Evolutionary conservation across 2,329 filamentous ascomycete genomes (phyloP).

Genomic region (Colletotrichum agaves): DNA sequence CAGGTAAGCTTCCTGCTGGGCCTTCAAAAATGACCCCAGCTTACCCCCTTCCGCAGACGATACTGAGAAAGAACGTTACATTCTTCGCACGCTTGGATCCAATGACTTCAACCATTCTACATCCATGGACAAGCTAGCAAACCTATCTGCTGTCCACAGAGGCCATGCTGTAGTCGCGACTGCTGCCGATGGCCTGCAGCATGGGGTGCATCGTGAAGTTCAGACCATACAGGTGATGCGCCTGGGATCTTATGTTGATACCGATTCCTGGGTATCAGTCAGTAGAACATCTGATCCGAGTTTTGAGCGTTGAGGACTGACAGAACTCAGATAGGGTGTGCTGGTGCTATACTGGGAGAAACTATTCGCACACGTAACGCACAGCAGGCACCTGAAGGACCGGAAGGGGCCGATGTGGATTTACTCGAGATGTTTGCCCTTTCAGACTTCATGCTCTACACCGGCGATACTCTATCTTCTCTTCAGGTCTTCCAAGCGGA

Average conservation of each 20-base stretch:
- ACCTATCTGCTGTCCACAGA: constrained; percentile 59
- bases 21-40: not conserved
- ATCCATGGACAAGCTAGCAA: constrained; percentile 73
- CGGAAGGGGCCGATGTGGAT: constrained; percentile 7
- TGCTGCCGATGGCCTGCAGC: not conserved
- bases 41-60: not conserved
- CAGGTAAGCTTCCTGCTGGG: constrained; percentile 17
- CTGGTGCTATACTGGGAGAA: constrained; percentile 85
- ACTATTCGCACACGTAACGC: constrained; percentile 65
- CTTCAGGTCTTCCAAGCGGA: constrained; percentile 89
- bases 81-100: constrained; percentile 74
- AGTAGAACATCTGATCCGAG: constrained; percentile 37
- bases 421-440: constrained; percentile 80
- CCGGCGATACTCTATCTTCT: constrained; percentile 80
- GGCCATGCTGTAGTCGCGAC: constrained; percentile 6
- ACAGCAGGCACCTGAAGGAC: not conserved
- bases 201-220: constrained; percentile 50
- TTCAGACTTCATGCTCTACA: constrained; percentile 76
- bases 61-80: constrained; percentile 29
- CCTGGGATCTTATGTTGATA: constrained; percentile 76
- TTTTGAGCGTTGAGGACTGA: not conserved
- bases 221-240: constrained; percentile 72
- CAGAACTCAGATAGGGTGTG: constrained; percentile 74
- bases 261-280: constrained; percentile 79
- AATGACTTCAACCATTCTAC: constrained; percentile 77